A percentile compares a stretch with the other conserved stretches of the same genome.
Evolutionary conservation across 202 grass and related monocot species (phyloP).

Genomic region (Carex arenaria): DNA sequence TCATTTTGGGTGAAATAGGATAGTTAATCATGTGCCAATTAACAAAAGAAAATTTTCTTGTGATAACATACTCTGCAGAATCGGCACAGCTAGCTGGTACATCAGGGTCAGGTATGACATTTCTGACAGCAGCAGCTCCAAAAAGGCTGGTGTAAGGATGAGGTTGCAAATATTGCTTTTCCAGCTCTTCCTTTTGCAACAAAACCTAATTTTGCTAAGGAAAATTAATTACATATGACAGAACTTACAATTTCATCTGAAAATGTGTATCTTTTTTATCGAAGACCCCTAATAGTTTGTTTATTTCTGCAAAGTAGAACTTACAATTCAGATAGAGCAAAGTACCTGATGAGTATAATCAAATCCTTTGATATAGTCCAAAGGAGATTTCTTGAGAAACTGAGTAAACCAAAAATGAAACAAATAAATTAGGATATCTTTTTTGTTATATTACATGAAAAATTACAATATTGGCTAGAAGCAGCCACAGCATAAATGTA

Average conservation of each 20-base stretch:
- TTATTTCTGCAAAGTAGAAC: neutral
- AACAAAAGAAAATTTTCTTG: conserved; percentile 5
- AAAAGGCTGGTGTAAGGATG: conserved; percentile 37
- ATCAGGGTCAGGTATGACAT: conserved; percentile 78
- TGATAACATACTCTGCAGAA: conserved; percentile 63
- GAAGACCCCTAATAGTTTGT: neutral
- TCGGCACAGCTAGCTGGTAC: conserved; percentile 41
- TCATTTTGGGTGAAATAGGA: neutral
- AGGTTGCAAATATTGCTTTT: conserved; percentile 38
- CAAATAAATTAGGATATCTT: neutral
- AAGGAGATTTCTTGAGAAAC: conserved; percentile 64
- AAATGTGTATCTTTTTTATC: neutral
- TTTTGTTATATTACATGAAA: neutral
- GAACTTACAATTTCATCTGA: neutral
- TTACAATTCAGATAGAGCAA: neutral
- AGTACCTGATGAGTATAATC: conserved; percentile 63
- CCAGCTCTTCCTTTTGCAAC: conserved; percentile 57
- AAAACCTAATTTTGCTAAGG: conserved; percentile 45
- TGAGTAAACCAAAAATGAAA: conserved; percentile 22
- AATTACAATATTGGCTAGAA: neutral
- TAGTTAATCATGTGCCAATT: neutral
- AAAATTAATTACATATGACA: conserved; percentile 16
- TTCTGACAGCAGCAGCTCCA: conserved; percentile 56
- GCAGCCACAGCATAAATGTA: neutral
- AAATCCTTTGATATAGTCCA: conserved; percentile 67